Evolutionary conservation across 805 yeast genomes (phyloP), one percentile per base, ranked within the genome.

Genomic region (Barnettozyma sucrosica): DNA sequence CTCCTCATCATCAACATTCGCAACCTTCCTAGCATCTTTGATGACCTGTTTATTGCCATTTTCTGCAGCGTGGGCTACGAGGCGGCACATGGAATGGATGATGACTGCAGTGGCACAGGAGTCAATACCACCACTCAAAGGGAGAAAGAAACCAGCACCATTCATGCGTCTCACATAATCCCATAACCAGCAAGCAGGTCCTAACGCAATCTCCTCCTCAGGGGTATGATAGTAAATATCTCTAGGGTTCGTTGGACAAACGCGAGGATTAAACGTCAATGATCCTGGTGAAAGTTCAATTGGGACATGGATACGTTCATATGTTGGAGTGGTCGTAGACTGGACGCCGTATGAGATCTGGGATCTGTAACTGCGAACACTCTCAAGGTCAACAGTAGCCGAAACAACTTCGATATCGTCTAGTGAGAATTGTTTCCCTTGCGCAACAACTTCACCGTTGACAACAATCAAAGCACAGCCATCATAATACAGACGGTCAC

Each of bases 121-220:
- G 63, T 93, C 99, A 53, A 93, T 92, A 43, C 99, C 99, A 18
- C 99, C 99, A 64, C 95, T 85, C 43, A 93, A 71, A 0, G 99
- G 98, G 41, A 93, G 71, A 66, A 93, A 95, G 64, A 75, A 93
- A 0, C 99, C 99, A 0, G 89, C 88, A 44, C 93, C 86, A 55
- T 79, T 80, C 56, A 95, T 88, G 54, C 99, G 77, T 64, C 99
- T 79, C 49, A 93, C 74, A 61, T 93, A 93, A 66, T 93, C 99
- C 99, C 99, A 93, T 53, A 93, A 67, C 99, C 99, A 93, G 65
- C 99, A 93, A 0, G 99, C 99, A 0, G 99, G 99, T 0, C 99
- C 99, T 39, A 87, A 71, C 1, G 98, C 97, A 55, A 93, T 92
- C 66, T 93, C 99, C 67, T 93, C 97, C 60, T 90, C 96, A 3